These are phyloP conservation scores for Curvularia lunata DNA, from an alignment of 2,329 filamentous ascomycete genomes.

Conservation along the genomic window DNA sequence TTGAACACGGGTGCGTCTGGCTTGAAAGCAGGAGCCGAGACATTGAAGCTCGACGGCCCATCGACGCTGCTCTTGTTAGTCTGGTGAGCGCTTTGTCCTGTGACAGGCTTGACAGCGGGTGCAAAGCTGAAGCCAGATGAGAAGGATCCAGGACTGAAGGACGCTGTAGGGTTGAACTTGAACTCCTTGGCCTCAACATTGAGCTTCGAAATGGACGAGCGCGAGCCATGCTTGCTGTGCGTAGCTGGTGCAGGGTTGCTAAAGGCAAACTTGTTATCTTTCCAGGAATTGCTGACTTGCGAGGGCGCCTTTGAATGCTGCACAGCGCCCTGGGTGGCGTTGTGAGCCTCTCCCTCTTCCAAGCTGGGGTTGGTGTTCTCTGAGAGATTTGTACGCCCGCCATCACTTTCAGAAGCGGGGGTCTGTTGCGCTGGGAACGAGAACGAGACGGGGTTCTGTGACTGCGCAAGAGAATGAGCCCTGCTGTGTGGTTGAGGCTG, in stretches of 20 bases:
- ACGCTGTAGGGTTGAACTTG: constrained; percentile 68
- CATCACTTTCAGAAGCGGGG: constrained; percentile 49
- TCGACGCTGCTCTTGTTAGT: constrained; percentile 48
- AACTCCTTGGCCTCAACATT: constrained; percentile 92
- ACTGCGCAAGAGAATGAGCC: constrained; percentile 73
- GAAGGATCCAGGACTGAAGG: constrained; percentile 57
- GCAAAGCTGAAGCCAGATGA: constrained; percentile 53
- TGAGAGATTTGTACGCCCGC: constrained; percentile 49
- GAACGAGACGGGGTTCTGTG: constrained; percentile 53
- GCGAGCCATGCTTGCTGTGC: constrained; percentile 67
- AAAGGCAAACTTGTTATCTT: constrained; percentile 44
- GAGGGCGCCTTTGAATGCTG: constrained; percentile 48
- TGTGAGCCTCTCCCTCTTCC: constrained; percentile 40
- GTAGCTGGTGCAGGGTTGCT: constrained; percentile 40
- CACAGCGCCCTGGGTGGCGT: constrained; percentile 29
- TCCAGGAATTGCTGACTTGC: constrained; percentile 47
- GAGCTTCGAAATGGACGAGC: constrained; percentile 75
- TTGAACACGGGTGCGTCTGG: constrained; percentile 80
- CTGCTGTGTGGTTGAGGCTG: constrained; percentile 77
- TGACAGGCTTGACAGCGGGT: constrained; percentile 51
- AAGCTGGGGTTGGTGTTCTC: constrained; percentile 49
- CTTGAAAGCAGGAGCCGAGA: constrained; percentile 72
- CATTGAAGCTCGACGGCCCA: constrained; percentile 64
- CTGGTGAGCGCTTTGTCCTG: constrained; percentile 55
- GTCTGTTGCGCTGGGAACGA: constrained; percentile 40